phyloP scores from a whole-genome alignment of 768 basidiomycete species.

The Macrolepiota dolichaula region DNA sequence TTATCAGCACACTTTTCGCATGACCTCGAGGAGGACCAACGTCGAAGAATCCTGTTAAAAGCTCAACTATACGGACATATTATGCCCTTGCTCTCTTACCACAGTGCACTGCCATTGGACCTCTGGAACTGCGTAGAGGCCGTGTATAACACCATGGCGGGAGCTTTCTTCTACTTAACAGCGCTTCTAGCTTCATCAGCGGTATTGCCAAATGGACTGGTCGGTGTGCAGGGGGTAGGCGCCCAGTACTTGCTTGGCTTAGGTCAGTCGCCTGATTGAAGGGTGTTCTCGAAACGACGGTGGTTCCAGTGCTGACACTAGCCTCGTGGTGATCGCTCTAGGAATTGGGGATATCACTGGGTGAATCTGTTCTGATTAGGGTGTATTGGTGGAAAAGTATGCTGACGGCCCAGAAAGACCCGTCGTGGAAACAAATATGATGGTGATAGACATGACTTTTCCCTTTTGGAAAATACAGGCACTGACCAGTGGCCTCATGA shows the following conservation, averaged over 20 bases:
- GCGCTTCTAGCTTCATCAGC: constrained; percentile 37
- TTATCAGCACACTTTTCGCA: constrained; percentile 1
- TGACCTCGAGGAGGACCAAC: not conserved
- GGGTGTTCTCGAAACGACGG: not conserved
- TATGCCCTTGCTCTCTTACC: constrained; percentile 33
- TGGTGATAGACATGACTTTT: constrained; percentile 38
- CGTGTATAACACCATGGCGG: constrained; percentile 36
- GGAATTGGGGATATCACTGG: constrained; percentile 77
- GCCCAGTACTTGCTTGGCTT: constrained; percentile 56
- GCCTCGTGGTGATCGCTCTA: constrained; percentile 20
- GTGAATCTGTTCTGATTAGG: constrained; percentile 28
- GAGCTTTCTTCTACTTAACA: constrained; percentile 38
- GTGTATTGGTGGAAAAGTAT: not conserved
- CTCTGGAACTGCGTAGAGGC: constrained; percentile 32
- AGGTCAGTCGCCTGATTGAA: constrained; percentile 33
- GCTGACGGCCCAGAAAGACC: constrained; percentile 37
- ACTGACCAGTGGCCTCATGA: not conserved
- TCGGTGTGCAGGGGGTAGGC: constrained; percentile 27
- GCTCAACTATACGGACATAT: not conserved
- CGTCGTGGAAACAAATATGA: constrained; percentile 82
- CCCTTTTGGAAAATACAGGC: not conserved
- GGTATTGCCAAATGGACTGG: constrained; percentile 24
- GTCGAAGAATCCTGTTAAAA: constrained; percentile 7
- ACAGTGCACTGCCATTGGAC: constrained; percentile 32
- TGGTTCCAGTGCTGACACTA: constrained; percentile 2